Conservation (phyloP, 2,329 filamentous ascomycete genomes). For the Ophiosphaerella herpotricha region DNA sequence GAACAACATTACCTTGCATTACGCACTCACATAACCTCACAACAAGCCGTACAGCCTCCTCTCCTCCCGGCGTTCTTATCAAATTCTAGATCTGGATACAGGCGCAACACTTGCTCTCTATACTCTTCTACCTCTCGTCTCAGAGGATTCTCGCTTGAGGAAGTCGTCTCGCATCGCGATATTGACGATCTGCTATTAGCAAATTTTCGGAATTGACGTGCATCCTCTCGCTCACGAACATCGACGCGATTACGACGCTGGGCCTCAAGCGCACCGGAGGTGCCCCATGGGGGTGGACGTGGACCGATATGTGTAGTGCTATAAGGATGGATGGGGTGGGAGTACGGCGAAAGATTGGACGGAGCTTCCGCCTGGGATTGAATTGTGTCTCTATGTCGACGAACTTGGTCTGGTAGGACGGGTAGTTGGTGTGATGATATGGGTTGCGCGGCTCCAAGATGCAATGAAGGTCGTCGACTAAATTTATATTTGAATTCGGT, state of each 20-base stretch:
- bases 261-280: constrained; percentile 2
- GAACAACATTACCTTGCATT: no score
- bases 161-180: background rate
- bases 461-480: constrained; percentile 5
- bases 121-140: constrained; percentile 23
- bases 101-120: constrained; percentile 18
- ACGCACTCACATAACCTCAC: constrained; percentile 21
- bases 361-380: background rate
- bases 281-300: constrained; percentile 7
- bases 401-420: background rate
- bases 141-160: constrained; percentile 3
- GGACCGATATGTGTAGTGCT: background rate
- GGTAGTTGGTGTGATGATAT: background rate
- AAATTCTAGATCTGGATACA: constrained; percentile 31
- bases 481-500: constrained; percentile 14
- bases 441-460: background rate
- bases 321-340: background rate
- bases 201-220: background rate
- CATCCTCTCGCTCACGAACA: constrained; percentile 3
- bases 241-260: constrained; percentile 1
- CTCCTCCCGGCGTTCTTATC: constrained; percentile 14
- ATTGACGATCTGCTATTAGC: background rate
- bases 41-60: constrained; percentile 9
- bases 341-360: background rate
- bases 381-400: background rate